Conservation (phyloP, 176 grass and related monocot species). For the Carex kokanica region DNA sequence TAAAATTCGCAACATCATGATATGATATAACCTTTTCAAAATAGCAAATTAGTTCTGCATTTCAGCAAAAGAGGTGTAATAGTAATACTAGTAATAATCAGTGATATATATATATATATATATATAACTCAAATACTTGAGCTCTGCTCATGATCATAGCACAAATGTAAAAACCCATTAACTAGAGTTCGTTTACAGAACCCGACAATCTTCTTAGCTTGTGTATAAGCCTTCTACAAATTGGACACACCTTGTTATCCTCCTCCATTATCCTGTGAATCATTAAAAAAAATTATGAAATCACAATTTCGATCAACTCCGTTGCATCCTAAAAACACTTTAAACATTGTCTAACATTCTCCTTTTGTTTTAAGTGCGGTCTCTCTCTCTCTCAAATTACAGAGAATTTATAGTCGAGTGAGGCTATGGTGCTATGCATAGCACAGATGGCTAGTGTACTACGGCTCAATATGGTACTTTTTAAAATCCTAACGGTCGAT, state of each 20-base stretch:
- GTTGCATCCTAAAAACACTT: no score
- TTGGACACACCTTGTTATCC: constrained; percentile 34
- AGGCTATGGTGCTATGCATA: no score
- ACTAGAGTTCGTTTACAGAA: not conserved
- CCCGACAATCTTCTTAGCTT: constrained; percentile 22
- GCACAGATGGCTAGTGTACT: no score
- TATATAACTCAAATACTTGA: not conserved
- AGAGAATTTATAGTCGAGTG: no score
- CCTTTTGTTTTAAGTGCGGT: not conserved
- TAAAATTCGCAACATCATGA: not conserved
- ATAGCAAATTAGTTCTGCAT: not conserved
- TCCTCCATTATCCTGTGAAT: constrained; percentile 37
- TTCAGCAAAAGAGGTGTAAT: not conserved
- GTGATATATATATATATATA: no score
- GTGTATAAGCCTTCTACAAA: constrained; percentile 36
- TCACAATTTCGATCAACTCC: not conserved
- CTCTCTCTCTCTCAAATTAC: no score
- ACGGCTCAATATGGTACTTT: no score
- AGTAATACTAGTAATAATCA: not conserved
- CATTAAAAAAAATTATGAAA: not conserved
- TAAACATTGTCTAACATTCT: not conserved
- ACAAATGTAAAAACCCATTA: not conserved
- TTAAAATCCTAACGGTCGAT: no score
- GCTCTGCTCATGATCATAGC: not conserved
- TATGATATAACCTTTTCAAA: not conserved